Base-by-base conservation (phyloP, 768 basidiomycete species). In the Leucocoprinus leucothites region DNA sequence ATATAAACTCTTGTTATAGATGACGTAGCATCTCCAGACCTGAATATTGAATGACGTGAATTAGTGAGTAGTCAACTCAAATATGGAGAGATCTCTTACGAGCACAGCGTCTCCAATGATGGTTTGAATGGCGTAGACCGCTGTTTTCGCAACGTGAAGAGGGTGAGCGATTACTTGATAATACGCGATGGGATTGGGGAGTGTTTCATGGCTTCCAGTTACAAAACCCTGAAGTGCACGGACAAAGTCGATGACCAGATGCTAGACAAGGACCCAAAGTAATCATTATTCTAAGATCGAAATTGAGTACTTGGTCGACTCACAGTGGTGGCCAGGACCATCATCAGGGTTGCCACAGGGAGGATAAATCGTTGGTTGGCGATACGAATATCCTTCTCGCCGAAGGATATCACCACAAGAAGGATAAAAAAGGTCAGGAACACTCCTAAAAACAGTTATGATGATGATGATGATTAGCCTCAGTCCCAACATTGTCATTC, bases 351-450 rank as follows among this genome's bases (percentile, higher is more conserved):
- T 21, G 51, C 51, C 21, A 53, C 26, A 16, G 51, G 51, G 21
- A 53, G 42, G 41, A 53, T 44, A 9, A 53, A 53, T 34, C 51
- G 51, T 34, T 44, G 51, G 24, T 53, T 53, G 14, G 43, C 41
- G 13, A 53, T 8, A 21, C 31, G 51, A 13, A 53, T 34, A 2
- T 34, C 28, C 6, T 53, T 44, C 22, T 44, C 34, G 21, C 42
- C 38, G 34, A 44, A 45, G 3, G 51, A 53, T 16, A 53, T 44
- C 43, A 34, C 51, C 18, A 53, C 31, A 22, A 53, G 42, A 35
- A 53, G 41, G 19, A 36, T 21, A 22, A 44, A 53, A n/a, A 44
- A 44, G 21, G 51, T 44, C 28, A 53, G 31, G 34, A 53, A 53
- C n/a, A 53, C 22, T n/a, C 51, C 51, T 53, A 34, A 21, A 34